Conservation (phyloP, 2,329 filamentous ascomycete species). For the Sphaceloma murrayae region DNA sequence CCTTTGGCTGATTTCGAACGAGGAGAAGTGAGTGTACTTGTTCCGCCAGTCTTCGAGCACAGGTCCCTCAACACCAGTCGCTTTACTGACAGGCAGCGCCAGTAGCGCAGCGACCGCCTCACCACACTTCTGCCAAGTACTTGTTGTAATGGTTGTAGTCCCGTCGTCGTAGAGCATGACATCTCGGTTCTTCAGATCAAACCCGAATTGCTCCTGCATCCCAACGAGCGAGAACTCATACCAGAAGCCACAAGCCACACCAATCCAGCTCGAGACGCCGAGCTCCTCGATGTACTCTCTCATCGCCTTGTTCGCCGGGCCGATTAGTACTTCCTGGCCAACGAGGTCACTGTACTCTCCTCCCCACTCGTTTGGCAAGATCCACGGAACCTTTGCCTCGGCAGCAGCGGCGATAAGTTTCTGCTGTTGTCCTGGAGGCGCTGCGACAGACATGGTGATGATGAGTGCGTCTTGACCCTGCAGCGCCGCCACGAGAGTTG, state of each 20-base stretch:
- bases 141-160: conserved; percentile 26
- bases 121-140: conserved; percentile 28
- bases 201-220: conserved; percentile 23
- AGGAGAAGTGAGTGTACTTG: conserved; percentile 29
- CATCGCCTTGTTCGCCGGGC: conserved; percentile 18
- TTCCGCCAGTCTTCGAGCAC: conserved; percentile 27
- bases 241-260: conserved; percentile 28
- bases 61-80: conserved; percentile 19
- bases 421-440: conserved; percentile 21
- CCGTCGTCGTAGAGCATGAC: conserved; percentile 25
- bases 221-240: conserved; percentile 25
- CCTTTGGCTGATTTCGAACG: conserved; percentile 30
- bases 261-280: conserved; percentile 24
- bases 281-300: conserved; percentile 22
- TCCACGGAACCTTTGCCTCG: conserved; percentile 26
- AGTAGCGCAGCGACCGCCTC: conserved; percentile 28
- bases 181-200: conserved; percentile 24
- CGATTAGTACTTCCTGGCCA: conserved; percentile 19
- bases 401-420: conserved; percentile 26
- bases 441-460: conserved; percentile 27
- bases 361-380: conserved; percentile 26
- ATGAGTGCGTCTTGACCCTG: conserved; percentile 28
- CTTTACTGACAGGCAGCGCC: conserved; percentile 24
- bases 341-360: conserved; percentile 22
- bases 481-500: conserved; percentile 23